Evolutionary conservation across 805 yeast species (phyloP).

Genomic region (Kluyveromyces wickerhamii): DNA sequence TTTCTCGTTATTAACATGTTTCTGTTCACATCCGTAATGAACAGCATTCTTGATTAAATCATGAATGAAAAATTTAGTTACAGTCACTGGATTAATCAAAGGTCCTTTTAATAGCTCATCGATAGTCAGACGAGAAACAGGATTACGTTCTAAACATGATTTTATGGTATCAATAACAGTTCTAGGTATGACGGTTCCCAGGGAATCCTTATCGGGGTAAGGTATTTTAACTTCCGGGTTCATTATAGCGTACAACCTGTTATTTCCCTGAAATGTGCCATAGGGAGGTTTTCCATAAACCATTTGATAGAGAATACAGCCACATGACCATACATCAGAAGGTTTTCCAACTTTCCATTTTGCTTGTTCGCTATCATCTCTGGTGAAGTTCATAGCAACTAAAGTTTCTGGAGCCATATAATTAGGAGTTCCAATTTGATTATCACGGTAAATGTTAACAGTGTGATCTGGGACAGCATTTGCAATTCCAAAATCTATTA

Average conservation of each 20-base stretch:
- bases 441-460: slow-evolving; percentile 77
- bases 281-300: slow-evolving; percentile 90
- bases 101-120: slow-evolving; percentile 51
- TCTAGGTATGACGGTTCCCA: slow-evolving; percentile 55
- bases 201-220: slow-evolving; percentile 57
- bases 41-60: slow-evolving; percentile 74
- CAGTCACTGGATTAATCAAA: slow-evolving; percentile 68
- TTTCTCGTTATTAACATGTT: slow-evolving; percentile 35
- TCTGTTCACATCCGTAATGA: slow-evolving; percentile 52
- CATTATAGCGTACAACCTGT: slow-evolving; percentile 75
- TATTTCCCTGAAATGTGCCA: slow-evolving; percentile 67
- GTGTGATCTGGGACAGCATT: slow-evolving; percentile 91
- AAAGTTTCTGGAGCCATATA: slow-evolving; percentile 98
- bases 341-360: slow-evolving; percentile 83
- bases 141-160: slow-evolving; percentile 65
- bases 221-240: slow-evolving; percentile 68
- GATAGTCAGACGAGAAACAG: slow-evolving; percentile 56
- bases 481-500: slow-evolving; percentile 95
- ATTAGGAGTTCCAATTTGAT: slow-evolving; percentile 91
- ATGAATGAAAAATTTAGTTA: slow-evolving; percentile 55
- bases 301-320: slow-evolving; percentile 94
- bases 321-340: slow-evolving; percentile 97
- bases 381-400: slow-evolving; percentile 42
- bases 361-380: slow-evolving; percentile 19
- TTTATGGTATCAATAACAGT: slow-evolving; percentile 65